phyloP scores from a whole-genome alignment of 257 asterid genomes.

The Sherardia arvensis region DNA sequence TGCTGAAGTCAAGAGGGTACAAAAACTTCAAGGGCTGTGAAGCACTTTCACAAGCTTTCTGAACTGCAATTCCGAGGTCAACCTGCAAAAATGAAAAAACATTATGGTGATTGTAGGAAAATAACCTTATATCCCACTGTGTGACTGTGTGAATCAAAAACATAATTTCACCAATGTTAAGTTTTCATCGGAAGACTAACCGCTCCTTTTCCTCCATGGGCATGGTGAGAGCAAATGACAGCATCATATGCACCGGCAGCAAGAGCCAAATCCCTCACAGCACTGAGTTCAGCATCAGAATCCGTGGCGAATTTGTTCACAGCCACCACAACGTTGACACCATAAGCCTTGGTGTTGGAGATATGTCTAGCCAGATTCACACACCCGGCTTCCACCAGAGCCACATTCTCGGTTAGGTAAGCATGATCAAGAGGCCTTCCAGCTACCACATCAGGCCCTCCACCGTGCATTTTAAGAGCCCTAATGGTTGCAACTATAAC shows the following conservation, averaged over 20 bases:
- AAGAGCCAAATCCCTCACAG: constrained; percentile 63
- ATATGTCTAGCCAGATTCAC: constrained; percentile 74
- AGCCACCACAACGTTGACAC: constrained; percentile 94
- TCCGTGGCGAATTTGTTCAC: constrained; percentile 84
- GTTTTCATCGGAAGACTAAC: constrained; percentile 32
- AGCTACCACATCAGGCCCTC: constrained; percentile 91
- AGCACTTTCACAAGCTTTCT: constrained; percentile 48
- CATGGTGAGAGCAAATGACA: constrained; percentile 87
- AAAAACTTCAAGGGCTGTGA: constrained; percentile 51
- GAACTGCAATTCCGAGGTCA: constrained; percentile 84
- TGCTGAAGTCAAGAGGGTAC: constrained; percentile 70
- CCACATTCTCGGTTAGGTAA: constrained; percentile 73
- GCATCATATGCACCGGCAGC: constrained; percentile 97
- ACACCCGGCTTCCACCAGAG: constrained; percentile 95
- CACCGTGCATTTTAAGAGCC: constrained; percentile 98
- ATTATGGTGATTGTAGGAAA: neutral
- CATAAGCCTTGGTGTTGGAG: constrained; percentile 69
- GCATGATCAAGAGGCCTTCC: constrained; percentile 94
- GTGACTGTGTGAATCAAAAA: neutral
- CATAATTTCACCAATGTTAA: too few relatives aligned
- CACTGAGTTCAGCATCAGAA: constrained; percentile 76
- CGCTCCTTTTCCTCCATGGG: constrained; percentile 99
- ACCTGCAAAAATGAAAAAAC: constrained; percentile 40
- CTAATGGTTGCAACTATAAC: constrained; percentile 84
- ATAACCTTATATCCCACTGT: neutral